Percentiles rank a stretch among this genome's conserved stretches.
phyloP scores from a whole-genome alignment of 768 basidiomycete genomes.

The Porphyrellus cyaneotinctus region DNA sequence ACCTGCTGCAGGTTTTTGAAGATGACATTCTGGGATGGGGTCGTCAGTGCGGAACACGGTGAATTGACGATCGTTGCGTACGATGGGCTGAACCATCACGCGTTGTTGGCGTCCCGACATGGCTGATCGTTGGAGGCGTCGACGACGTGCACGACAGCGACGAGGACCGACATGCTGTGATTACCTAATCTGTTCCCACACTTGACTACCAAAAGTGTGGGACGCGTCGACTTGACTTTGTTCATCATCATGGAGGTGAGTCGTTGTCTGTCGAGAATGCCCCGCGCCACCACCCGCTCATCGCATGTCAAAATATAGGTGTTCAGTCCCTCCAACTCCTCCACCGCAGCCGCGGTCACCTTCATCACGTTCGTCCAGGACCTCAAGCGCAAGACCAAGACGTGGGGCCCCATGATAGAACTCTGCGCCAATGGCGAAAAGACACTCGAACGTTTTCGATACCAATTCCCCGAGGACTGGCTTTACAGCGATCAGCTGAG shows the following conservation, averaged over 20 bases:
- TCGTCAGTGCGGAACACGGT: conserved; percentile 2
- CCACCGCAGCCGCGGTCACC: conserved; percentile 96
- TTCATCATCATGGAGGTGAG: conserved; percentile 33
- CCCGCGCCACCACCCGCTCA: conserved; percentile 6
- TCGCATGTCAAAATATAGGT: conserved; percentile 37
- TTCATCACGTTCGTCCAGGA: conserved; percentile 99
- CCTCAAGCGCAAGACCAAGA: conserved; percentile 92
- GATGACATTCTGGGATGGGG: conserved; percentile 74
- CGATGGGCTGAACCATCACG: conserved; percentile 99
- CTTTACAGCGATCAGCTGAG: conserved; percentile 96
- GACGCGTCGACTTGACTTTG: conserved; percentile 16
- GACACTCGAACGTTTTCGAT: conserved; percentile 94
- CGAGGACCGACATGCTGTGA: neutral
- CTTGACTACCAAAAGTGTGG: too few species aligned
- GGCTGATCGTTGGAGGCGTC: conserved; percentile 28
- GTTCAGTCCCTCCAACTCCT: conserved; percentile 77
- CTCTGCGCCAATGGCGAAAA: conserved; percentile 94
- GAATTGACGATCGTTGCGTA: conserved; percentile 38
- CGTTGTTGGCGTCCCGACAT: conserved; percentile 94
- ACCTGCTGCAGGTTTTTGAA: conserved; percentile 96
- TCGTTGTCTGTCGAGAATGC: neutral
- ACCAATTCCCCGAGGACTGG: conserved; percentile 97
- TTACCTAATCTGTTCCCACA: conserved; percentile 27
- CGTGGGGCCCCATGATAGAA: conserved; percentile 96
- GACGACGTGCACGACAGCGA: conserved; percentile 8